phyloP scores from a whole-genome alignment of 1,139 yeast genomes.

The Eremothecium sinecaudum region DNA sequence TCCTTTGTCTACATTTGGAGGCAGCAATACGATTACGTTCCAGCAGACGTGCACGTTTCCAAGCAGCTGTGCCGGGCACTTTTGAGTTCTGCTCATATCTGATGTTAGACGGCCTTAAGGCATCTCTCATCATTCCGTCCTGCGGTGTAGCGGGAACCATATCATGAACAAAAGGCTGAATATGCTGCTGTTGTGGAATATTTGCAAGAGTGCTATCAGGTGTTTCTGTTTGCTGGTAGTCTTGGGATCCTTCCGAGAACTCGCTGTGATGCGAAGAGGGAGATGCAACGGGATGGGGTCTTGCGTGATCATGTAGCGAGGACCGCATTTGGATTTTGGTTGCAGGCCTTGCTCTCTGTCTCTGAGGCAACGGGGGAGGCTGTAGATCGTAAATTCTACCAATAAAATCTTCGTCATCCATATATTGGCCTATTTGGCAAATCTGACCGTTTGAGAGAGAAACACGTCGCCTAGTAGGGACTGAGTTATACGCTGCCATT shows the following conservation, averaged over 20 bases:
- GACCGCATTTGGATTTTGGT: not conserved
- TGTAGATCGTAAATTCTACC: conserved; percentile 28
- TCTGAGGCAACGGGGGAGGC: conserved; percentile 31
- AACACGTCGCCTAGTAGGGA: conserved; percentile 46
- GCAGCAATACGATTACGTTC: conserved; percentile 71
- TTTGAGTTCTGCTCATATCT: conserved; percentile 34
- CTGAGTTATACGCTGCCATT: conserved; percentile 34
- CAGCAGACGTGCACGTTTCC: conserved; percentile 61
- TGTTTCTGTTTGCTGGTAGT: too few species aligned
- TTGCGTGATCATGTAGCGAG: not conserved
- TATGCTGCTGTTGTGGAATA: not conserved
- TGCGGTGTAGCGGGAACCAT: not conserved
- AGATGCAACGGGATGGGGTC: not conserved
- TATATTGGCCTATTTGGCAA: conserved; percentile 52
- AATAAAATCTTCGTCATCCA: conserved; percentile 26
- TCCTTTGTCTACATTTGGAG: conserved; percentile 65
- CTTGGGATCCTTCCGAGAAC: not conserved
- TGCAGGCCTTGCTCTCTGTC: conserved; percentile 5
- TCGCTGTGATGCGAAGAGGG: not conserved
- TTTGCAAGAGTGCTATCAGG: not conserved
- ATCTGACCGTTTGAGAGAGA: conserved; percentile 76
- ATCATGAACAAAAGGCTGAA: not conserved
- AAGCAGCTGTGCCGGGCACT: conserved; percentile 69
- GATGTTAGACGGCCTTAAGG: not conserved
- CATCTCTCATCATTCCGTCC: not conserved